These are phyloP conservation scores for Phytopythium aichiense DNA, from an alignment of 352 stramenopile genomes.

Conservation along the genomic window DNA sequence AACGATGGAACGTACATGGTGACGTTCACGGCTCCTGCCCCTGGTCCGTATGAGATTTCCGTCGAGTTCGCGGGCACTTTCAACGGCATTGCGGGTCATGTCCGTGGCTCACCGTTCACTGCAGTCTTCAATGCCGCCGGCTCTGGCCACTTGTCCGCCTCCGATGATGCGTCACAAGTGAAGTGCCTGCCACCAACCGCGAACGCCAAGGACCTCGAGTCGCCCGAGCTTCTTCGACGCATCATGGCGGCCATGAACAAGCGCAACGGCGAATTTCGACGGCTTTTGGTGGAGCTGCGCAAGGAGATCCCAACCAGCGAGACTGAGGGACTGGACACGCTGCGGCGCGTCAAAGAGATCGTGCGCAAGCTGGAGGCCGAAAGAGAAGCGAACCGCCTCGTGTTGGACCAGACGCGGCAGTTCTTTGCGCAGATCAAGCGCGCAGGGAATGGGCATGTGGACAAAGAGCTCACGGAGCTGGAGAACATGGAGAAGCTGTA, in stretches of 20 bases:
- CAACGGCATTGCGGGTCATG: constrained; percentile 86
- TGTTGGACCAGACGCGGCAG: constrained; percentile 76
- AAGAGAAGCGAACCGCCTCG: constrained; percentile 57
- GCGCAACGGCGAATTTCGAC: constrained; percentile 76
- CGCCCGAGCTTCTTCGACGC: constrained; percentile 57
- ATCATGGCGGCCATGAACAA: constrained; percentile 85
- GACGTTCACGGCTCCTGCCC: constrained; percentile 73
- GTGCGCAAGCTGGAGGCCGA: constrained; percentile 74
- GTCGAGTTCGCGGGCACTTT: constrained; percentile 94
- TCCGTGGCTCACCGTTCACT: constrained; percentile 93
- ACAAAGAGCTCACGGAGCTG: constrained; percentile 80
- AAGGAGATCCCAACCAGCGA: constrained; percentile 85
- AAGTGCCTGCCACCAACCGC: constrained; percentile 70
- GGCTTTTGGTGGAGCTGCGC: constrained; percentile 69
- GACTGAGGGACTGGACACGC: constrained; percentile 66
- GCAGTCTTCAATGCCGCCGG: constrained; percentile 21
- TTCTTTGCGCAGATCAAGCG: constrained; percentile 81
- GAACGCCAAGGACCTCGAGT: constrained; percentile 73
- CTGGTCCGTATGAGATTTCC: constrained; percentile 85
- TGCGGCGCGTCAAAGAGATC: constrained; percentile 84
- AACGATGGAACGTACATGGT: constrained; percentile 94
- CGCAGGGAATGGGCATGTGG: constrained; percentile 58
- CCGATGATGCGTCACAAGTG: constrained; percentile 65
- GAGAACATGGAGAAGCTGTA: constrained; percentile 85
- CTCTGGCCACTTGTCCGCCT: constrained; percentile 24